Base-by-base conservation (phyloP, 2,329 filamentous ascomycete species). In the Colletotrichum abscissum region DNA sequence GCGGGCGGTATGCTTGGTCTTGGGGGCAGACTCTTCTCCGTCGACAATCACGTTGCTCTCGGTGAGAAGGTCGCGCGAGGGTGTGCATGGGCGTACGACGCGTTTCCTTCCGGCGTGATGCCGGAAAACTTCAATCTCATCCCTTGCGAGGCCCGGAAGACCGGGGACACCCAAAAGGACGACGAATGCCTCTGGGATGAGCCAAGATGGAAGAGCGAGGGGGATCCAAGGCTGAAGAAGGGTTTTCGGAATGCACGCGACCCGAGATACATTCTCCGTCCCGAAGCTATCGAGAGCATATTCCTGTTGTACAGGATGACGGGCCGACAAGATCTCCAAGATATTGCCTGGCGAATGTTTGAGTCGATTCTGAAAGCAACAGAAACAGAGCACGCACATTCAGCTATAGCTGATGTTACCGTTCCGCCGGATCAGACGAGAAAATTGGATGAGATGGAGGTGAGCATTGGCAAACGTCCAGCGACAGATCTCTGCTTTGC, bases 231-330 rank as follows among this genome's bases (percentile, higher is more conserved):
- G 4, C 66, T 81, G 19, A 78, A 79, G 4, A 86, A 88, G 8
- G 93, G 94, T 0, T 95, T 94, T 80, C 91, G 87, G 62, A 88
- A 91, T 75, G 83, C 83, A 11, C 86, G 82, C 0, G 87, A 89
- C 65, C 79, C 87, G 0, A 83, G 84, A 4, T 89, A 90, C 68
- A 80, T 87, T 12, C 81, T 90, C 24, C 80, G 88, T 0, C 86
- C 86, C 0, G 86, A 88, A 74, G 87, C 86, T n/a, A 84, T 88
- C 55, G 87, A 88, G 79, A 87, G 86, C 75, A 81, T 90, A 14
- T 90, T 90, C 71, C 77, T 88, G 58, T 82, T 89, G 76, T 89
- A 88, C 75, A 84, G 88, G 22, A 83, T 88, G 62, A 89, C 87
- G 0, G 88, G 86, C 1, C 80, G 86, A 49, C 62, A 80, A 2